A percentile compares a stretch with the other conserved stretches of the same genome.
These are phyloP conservation scores for Eucalyptus polyanthemos DNA, from an alignment of 345 rosid genomes.

Conservation along the genomic window DNA sequence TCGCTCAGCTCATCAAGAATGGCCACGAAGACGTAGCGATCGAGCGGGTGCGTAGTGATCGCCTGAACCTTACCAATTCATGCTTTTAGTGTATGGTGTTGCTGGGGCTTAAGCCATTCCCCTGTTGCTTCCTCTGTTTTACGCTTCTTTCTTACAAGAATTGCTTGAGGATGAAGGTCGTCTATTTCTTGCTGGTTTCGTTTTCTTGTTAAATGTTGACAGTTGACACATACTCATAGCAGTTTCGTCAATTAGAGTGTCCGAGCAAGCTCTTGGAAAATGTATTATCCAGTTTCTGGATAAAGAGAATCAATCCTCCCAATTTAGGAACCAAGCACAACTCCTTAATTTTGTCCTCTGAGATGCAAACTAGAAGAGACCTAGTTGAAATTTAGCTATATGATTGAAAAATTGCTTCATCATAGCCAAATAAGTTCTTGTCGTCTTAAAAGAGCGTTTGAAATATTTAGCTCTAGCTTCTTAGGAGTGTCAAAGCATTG, in stretches of 20 bases:
- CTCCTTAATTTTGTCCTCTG: not conserved
- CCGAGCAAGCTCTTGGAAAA: not conserved
- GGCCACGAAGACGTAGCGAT: conserved; percentile 39
- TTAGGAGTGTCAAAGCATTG: not conserved
- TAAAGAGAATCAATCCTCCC: not conserved
- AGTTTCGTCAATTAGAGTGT: not conserved
- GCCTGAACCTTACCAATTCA: not conserved
- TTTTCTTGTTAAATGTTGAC: not conserved
- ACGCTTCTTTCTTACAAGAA: not conserved
- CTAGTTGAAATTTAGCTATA: not conserved
- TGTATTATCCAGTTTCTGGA: not conserved
- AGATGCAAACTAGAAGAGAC: not conserved
- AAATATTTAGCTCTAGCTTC: not conserved
- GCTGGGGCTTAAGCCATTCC: not conserved
- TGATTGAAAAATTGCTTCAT: not conserved
- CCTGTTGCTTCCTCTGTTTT: not conserved
- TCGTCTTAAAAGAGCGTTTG: not conserved
- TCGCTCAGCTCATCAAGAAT: conserved; percentile 50
- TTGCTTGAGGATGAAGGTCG: not conserved
- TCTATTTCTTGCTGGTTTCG: not conserved
- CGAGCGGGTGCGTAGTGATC: conserved; percentile 21
- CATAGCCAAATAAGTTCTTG: not conserved
- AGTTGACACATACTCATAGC: not conserved
- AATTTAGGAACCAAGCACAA: not conserved
- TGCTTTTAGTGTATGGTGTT: not conserved